Evolutionary conservation across 2,329 filamentous ascomycete species (phyloP).

Genomic region (Colletotrichum chlorophyti): DNA sequence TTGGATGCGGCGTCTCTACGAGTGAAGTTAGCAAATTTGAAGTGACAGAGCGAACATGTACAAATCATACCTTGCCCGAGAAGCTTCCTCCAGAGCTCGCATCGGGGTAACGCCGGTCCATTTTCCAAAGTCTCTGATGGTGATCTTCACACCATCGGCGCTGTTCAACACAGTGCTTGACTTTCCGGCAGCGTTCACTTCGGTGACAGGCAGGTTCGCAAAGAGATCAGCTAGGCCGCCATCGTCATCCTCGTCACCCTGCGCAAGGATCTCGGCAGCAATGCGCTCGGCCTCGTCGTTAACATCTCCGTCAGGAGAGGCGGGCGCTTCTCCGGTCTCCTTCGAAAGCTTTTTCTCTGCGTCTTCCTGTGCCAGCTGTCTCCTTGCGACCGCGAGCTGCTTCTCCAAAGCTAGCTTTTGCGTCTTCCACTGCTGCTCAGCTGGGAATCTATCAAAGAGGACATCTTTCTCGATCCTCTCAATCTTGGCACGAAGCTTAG

Average conservation of each 20-base stretch:
- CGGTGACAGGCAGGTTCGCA: constrained; percentile 64
- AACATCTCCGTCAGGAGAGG: constrained; percentile 53
- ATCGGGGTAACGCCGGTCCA: constrained; percentile 78
- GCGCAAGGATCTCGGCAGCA: constrained; percentile 63
- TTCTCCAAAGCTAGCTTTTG: constrained; percentile 67
- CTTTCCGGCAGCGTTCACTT: constrained; percentile 66
- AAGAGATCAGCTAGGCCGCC: constrained; percentile 63
- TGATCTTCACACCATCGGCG: constrained; percentile 60
- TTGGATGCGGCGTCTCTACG: constrained; percentile 72
- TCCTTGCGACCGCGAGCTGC: constrained; percentile 61
- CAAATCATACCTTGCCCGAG: constrained; percentile 70
- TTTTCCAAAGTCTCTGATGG: constrained; percentile 84
- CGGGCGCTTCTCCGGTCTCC: constrained; percentile 28
- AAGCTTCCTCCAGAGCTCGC: constrained; percentile 84
- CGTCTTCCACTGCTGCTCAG: constrained; percentile 70
- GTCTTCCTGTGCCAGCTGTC: constrained; percentile 43
- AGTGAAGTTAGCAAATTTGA: not conserved
- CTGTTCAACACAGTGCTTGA: constrained; percentile 61
- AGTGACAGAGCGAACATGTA: constrained; percentile 1
- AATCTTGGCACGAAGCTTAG: constrained; percentile 76
- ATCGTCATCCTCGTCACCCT: constrained; percentile 62
- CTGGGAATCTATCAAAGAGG: constrained; percentile 72
- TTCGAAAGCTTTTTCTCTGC: constrained; percentile 31
- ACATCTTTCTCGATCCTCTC: constrained; percentile 79
- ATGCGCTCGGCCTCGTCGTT: constrained; percentile 64